Base-by-base conservation (phyloP, 2,329 filamentous ascomycete genomes). In the Phaeosphaeria sp. region DNA sequence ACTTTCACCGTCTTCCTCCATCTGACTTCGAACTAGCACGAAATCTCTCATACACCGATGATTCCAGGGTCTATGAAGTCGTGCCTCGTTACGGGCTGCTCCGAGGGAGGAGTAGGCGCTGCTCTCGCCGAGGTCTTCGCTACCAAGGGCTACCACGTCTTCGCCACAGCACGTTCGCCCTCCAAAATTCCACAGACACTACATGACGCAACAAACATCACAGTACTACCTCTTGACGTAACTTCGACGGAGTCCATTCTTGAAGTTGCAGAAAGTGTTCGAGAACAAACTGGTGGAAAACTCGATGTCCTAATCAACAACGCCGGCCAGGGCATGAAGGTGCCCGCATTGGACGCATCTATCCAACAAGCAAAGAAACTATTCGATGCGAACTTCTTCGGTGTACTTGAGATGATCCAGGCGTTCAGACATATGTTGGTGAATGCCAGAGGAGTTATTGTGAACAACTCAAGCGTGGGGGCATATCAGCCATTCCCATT, bases 271-370 rank as follows among this genome's bases (percentile, higher is more conserved):
- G 43, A 51, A 13, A n/a, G 20, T 18, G 60, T 64, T 0, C 43
- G 18, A 2, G 51, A 46, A 11, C 18, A 21, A 6, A 63, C 59
- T 7, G 51, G 55, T 17, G 59, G 63, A 2, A 57, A 36, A n/a
- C 53, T 69, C 1, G 63, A 69, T 43, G 57, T 70, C 6, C 55
- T 78, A 0, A 43, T 83, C 54, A 82, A 82, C 66, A 83, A 83
- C 53, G 78, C 81, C 13, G 81, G 77, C 2, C 48, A 53, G 1
- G 64, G 61, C n/a, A 71, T 70, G n/a, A 60, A 69, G 9, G 68
- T 68, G 55, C 81, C 80, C 1, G 58, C 75, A 4, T 52, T 81
- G 13, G 66, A 68, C 30, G 43, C 49, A 6, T 48, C 63, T 25
- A 48, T 69, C 8, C 61, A 53, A 1, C 27, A 61, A 18, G 64